Evolutionary conservation across 768 basidiomycete species (phyloP).

Genomic region (Suillus variegatus): DNA sequence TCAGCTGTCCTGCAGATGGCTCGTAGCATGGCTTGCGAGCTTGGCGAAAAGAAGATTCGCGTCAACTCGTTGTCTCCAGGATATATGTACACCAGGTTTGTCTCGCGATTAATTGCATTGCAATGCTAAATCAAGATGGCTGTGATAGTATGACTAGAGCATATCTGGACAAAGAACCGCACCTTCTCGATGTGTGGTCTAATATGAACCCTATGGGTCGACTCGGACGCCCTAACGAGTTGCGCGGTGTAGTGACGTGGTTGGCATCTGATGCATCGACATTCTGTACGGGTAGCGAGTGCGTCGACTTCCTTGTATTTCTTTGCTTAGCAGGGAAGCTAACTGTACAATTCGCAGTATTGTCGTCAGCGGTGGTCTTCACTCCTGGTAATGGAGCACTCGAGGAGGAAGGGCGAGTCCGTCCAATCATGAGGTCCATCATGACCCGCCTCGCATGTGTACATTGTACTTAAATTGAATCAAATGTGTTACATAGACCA

Average conservation of each 20-base stretch:
- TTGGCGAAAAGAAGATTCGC: conserved; percentile 63
- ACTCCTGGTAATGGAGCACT: conserved; percentile 26
- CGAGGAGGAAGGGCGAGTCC: neutral
- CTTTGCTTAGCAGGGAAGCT: neutral
- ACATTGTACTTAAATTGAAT: neutral
- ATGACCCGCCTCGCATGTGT: neutral
- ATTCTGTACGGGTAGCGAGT: conserved; percentile 85
- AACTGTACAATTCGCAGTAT: conserved; percentile 19
- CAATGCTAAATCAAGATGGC: neutral
- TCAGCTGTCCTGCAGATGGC: conserved; percentile 79
- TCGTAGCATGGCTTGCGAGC: conserved; percentile 80
- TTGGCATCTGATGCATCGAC: conserved; percentile 74
- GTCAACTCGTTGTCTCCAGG: conserved; percentile 80
- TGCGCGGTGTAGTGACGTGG: conserved; percentile 73
- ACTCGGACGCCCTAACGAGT: conserved; percentile 69
- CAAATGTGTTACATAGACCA: neutral
- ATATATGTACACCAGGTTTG: conserved; percentile 69
- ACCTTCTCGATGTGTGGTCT: conserved; percentile 67
- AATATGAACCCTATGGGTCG: conserved; percentile 67
- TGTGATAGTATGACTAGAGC: conserved; percentile 68
- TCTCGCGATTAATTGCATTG: neutral
- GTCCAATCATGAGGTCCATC: neutral
- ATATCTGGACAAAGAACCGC: conserved; percentile 64
- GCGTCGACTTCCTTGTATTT: conserved; percentile 28
- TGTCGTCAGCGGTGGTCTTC: conserved; percentile 32